Evolutionary conservation across 2,329 filamentous ascomycete species (phyloP).

Genomic region (Nothopassalora personata): DNA sequence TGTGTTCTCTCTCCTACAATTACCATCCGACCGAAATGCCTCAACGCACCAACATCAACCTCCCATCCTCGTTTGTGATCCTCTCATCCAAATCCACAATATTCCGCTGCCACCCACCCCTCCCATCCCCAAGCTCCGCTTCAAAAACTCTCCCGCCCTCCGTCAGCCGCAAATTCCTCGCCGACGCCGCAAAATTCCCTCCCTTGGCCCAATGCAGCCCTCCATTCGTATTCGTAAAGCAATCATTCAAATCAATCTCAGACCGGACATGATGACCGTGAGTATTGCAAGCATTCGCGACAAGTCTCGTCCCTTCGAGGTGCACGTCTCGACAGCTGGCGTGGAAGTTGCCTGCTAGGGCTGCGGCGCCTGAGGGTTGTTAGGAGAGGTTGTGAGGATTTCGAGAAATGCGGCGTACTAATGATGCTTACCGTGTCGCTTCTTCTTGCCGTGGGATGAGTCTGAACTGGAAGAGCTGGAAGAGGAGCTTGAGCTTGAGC

Average conservation of each 20-base stretch:
- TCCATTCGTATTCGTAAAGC: conserved; percentile 36
- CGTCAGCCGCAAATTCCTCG: conserved; percentile 29
- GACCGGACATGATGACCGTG: conserved; percentile 32
- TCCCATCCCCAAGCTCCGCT: conserved; percentile 33
- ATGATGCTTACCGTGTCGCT: conserved; percentile 15
- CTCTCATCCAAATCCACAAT: conserved; percentile 35
- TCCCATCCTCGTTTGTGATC: conserved; percentile 24
- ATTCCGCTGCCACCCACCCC: conserved; percentile 31
- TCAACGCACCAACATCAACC: neutral
- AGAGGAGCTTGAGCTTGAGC: conserved; percentile 5
- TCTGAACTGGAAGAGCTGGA: conserved; percentile 21
- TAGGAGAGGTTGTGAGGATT: neutral
- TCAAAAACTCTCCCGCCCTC: conserved; percentile 33
- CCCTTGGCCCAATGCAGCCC: conserved; percentile 33
- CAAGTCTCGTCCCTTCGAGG: conserved; percentile 35
- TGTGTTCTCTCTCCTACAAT: no score
- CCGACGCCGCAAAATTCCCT: conserved; percentile 36
- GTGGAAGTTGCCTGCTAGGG: conserved; percentile 37
- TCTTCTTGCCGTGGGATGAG: conserved; percentile 13
- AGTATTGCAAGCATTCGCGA: conserved; percentile 32
- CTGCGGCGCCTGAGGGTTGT: conserved; percentile 3
- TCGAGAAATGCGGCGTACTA: conserved; percentile 2
- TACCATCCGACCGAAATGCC: no score
- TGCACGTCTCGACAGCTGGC: conserved; percentile 30
- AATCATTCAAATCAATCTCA: conserved; percentile 34